Evolutionary conservation across 352 stramenopile genomes (phyloP).

Genomic region (Globisporangium nagaii): DNA sequence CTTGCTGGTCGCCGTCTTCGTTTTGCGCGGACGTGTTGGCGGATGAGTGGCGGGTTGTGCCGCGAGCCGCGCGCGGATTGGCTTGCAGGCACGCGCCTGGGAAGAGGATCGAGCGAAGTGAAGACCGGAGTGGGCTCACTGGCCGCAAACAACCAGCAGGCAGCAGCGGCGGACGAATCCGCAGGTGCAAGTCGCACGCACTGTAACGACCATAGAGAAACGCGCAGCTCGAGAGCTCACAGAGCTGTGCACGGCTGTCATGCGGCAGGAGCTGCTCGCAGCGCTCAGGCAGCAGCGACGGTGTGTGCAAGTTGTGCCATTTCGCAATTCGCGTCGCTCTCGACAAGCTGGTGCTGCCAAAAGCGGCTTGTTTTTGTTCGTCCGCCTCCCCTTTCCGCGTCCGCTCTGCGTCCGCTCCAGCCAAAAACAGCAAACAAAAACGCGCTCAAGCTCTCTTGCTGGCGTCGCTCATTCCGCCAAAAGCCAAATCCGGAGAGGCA

Average conservation of each 20-base stretch:
- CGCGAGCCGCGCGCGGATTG: conserved; percentile 1
- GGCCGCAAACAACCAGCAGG: neutral
- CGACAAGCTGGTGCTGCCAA: neutral
- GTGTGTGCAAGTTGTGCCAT: too few species aligned
- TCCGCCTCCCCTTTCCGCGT: neutral
- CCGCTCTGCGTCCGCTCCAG: neutral
- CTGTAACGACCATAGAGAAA: neutral
- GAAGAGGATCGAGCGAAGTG: conserved; percentile 1
- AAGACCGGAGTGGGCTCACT: neutral
- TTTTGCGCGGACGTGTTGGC: neutral
- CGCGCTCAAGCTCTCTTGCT: neutral
- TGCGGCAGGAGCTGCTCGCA: neutral
- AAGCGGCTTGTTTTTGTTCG: neutral
- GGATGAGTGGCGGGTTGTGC: conserved; percentile 2
- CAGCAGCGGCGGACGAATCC: too few species aligned
- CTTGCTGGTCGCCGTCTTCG: too few species aligned
- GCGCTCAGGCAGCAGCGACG: too few species aligned
- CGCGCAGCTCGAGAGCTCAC: too few species aligned
- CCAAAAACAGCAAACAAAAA: neutral
- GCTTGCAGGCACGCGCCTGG: conserved; percentile 1
- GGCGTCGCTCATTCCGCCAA: neutral
- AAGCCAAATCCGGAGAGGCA: too few species aligned
- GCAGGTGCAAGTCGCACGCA: too few species aligned
- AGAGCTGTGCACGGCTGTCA: too few species aligned
- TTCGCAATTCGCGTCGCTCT: neutral